Base-by-base conservation (phyloP, 805 yeast species). In the Candida silvatica region DNA sequence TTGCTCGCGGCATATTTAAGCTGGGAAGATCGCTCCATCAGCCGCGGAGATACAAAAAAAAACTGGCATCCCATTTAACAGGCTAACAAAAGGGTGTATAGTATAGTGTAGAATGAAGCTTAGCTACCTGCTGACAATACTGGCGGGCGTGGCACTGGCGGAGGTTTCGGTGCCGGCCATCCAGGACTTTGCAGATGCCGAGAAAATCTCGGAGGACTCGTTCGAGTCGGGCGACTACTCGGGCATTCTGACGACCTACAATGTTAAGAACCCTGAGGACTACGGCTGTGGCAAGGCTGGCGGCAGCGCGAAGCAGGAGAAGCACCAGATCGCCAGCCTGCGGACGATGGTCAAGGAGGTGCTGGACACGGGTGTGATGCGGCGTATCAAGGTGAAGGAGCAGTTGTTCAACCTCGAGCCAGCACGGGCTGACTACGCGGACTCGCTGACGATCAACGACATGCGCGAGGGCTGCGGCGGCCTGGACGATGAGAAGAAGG, bases 391-490 rank as follows among this genome's bases (percentile, higher is more conserved):
- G 26, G 16, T 20, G 6, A 17, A 33, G 31, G 36, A 33, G 26
- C 26, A 33, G 7, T 19, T 33, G n/a, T 33, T 27, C 24, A 27
- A 27, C 6, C 16, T 33, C 16, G 26, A 33, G 25, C 31, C 31
- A 14, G 12, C 17, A 8, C 12, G n/a, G 11, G 20, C 11, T 7
- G 18, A 15, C 9, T 8, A 20, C n/a, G 27, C 17, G 6, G 26
- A 27, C 17, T 17, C 11, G 5, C 18, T n/a, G 11, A 7, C 22
- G 25, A n/a, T 23, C 14, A 27, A 33, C 4, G 31, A 27, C 5
- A 33, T 33, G 36, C 15, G 18, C 9, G 8, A 14, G 17, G 36
- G 26, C 9, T 33, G 30, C 16, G 31, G 17, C 6, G 9, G 27
- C n/a, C 14, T 22, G 27, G 25, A n/a, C 5, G 19, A 25, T 32